Conservation (phyloP, 306 rosid genomes). For the Cucumis cinereus region DNA sequence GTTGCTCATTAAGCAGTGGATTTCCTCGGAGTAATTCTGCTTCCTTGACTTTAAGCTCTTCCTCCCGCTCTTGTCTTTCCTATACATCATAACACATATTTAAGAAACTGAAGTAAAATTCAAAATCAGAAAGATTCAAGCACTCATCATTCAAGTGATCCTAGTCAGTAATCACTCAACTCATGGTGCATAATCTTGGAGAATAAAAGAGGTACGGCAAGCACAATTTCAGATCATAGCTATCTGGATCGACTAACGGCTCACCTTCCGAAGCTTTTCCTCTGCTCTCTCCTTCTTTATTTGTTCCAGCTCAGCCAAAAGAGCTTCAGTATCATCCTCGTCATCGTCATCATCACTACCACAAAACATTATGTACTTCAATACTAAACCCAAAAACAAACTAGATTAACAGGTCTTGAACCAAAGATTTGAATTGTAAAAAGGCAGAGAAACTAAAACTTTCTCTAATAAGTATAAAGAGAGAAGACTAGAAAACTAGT, state of each 20-base stretch:
- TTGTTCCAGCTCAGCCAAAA: constrained; percentile 92
- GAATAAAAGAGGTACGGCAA: neutral
- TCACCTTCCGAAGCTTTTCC: constrained; percentile 81
- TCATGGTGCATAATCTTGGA: neutral
- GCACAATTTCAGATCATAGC: neutral
- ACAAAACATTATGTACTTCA: neutral
- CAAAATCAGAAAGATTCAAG: neutral
- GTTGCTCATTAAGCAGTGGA: constrained; percentile 52
- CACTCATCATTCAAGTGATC: neutral
- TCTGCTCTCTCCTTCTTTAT: constrained; percentile 93
- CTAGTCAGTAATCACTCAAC: neutral
- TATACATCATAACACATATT: constrained; percentile 18
- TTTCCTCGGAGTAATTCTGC: constrained; percentile 77
- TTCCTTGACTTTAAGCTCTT: constrained; percentile 87
- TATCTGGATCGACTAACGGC: neutral
- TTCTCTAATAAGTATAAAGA: neutral
- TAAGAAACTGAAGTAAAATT: neutral
- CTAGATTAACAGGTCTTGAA: neutral
- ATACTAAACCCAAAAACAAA: neutral
- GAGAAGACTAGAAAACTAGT: neutral
- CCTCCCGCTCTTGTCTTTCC: constrained; percentile 62
- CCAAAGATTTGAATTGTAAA: neutral
- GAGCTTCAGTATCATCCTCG: constrained; percentile 82
- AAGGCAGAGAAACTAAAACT: neutral
- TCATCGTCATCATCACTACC: constrained; percentile 46